Evolutionary conservation across 75 land plant species (phyloP).

Genomic region (Pinus albicaulis): DNA sequence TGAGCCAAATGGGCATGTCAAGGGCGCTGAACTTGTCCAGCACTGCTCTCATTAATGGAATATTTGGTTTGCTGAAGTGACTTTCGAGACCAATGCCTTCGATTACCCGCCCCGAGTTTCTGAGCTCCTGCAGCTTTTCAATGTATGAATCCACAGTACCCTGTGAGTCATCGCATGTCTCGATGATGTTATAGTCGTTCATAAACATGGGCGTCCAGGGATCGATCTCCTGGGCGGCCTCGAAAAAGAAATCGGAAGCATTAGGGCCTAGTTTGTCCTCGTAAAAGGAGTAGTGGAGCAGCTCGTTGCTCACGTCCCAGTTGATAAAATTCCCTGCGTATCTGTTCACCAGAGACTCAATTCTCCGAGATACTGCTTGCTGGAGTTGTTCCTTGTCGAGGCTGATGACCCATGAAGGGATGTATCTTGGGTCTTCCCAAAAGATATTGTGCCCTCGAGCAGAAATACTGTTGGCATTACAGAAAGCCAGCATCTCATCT

Average conservation of each 20-base stretch:
- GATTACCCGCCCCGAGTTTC: conserved; percentile 26
- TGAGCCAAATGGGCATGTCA: conserved; percentile 60
- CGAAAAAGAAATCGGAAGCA: conserved; percentile 24
- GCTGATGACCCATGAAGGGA: conserved; percentile 37
- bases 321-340: conserved; percentile 48
- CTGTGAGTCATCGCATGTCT: conserved; percentile 23
- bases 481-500: conserved; percentile 55
- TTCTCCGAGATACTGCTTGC: conserved; percentile 22
- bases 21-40: conserved; percentile 41
- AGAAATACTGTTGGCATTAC: conserved; percentile 25
- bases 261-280: conserved; percentile 40
- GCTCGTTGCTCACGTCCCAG: conserved; percentile 84
- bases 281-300: conserved; percentile 55
- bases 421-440: conserved; percentile 62
- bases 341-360: conserved; percentile 40
- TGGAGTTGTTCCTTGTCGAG: conserved; percentile 23
- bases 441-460: conserved; percentile 66
- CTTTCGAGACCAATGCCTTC: conserved; percentile 69
- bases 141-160: conserved; percentile 15
- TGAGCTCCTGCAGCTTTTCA: conserved; percentile 10
- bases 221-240: conserved; percentile 38
- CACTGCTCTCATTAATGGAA: conserved; percentile 48
- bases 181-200: conserved; percentile 73
- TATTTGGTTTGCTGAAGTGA: conserved; percentile 46
- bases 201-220: conserved; percentile 41